These are phyloP conservation scores for Penicillium dipodomyicola DNA, from an alignment of 495 filamentous ascomycete genomes.

Conservation along the genomic window DNA sequence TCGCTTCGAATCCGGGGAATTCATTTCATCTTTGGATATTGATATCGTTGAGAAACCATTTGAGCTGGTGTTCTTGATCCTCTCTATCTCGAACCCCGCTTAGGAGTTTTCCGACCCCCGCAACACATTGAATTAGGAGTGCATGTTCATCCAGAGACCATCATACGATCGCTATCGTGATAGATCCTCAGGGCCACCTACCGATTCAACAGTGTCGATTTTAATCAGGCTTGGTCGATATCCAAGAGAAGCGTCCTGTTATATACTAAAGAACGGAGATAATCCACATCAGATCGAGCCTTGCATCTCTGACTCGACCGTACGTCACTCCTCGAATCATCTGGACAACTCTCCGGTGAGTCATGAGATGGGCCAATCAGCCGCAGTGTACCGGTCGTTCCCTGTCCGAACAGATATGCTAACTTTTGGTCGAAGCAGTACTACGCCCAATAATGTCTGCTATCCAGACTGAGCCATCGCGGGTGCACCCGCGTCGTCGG, in stretches of 20 bases:
- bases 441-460: slow-evolving; percentile 25
- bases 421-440: slow-evolving; percentile 16
- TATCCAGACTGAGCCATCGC: slow-evolving; percentile 23
- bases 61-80: background rate
- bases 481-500: slow-evolving; percentile 38
- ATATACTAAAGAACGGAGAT: slow-evolving; percentile 7
- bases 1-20: background rate
- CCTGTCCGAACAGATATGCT: slow-evolving; percentile 12
- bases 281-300: background rate
- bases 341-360: slow-evolving; percentile 20
- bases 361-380: slow-evolving; percentile 25
- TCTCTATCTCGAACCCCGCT: background rate
- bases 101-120: background rate
- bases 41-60: background rate
- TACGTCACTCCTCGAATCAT: slow-evolving; percentile 26
- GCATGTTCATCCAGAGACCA: slow-evolving; percentile 3
- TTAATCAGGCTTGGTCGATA: background rate
- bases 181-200: background rate
- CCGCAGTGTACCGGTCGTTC: slow-evolving; percentile 7
- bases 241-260: slow-evolving; percentile 3
- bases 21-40: slow-evolving; percentile 2
- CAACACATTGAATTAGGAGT: background rate
- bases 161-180: slow-evolving; percentile 7
- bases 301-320: slow-evolving; percentile 22
- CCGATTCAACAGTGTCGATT: background rate